phyloP scores from a whole-genome alignment of 2,329 filamentous ascomycete genomes.

The Diaporthe vexans region DNA sequence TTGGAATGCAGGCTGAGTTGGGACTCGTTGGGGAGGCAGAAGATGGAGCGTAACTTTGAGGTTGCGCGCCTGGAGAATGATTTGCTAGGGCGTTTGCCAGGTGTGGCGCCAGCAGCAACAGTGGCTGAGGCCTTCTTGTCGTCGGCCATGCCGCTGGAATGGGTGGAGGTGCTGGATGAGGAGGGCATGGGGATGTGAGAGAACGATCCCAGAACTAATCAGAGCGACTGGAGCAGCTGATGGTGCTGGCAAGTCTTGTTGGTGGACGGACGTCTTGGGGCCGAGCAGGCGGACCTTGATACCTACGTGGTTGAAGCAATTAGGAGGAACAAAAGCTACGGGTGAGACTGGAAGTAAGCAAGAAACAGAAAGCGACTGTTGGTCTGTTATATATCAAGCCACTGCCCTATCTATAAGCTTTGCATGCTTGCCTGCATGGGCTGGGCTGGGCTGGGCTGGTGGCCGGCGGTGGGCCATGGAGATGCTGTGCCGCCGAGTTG shows the following conservation, averaged over 20 bases:
- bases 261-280: background rate
- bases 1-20: constrained; percentile 3
- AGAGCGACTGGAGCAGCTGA: background rate
- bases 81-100: background rate
- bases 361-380: background rate
- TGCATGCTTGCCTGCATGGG: too few relatives aligned
- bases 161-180: constrained; percentile 31
- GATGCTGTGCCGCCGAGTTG: constrained; percentile 26
- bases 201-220: background rate
- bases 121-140: constrained; percentile 20
- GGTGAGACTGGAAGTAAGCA: background rate
- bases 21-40: constrained; percentile 21
- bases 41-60: constrained; percentile 30
- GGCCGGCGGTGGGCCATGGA: background rate
- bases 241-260: background rate
- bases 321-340: background rate
- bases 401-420: too few relatives aligned
- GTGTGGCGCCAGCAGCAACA: background rate
- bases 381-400: too few relatives aligned
- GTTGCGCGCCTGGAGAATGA: constrained; percentile 35
- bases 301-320: too few relatives aligned
- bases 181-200: constrained; percentile 26
- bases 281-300: background rate
- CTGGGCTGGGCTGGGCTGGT: background rate
- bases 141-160: constrained; percentile 36